phyloP scores from a whole-genome alignment of 2,329 filamentous ascomycete genomes.

The Ustilaginoidea virens region DNA sequence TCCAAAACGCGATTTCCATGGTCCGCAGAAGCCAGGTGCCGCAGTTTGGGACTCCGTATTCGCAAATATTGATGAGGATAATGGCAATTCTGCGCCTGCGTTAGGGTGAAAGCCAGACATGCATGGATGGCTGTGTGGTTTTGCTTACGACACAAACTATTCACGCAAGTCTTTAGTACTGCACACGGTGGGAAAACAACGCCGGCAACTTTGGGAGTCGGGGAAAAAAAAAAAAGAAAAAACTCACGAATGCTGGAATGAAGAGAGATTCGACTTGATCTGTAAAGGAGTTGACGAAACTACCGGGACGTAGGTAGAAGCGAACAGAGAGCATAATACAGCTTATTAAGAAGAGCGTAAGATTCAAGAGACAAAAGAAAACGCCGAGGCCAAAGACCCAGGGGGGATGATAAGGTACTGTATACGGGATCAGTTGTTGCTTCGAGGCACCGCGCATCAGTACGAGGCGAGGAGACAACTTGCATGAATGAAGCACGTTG shows the following conservation, averaged over 20 bases:
- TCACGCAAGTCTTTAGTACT: too few species aligned
- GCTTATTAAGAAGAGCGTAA: conserved; percentile 47
- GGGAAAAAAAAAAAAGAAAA: too few species aligned
- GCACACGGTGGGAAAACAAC: too few species aligned
- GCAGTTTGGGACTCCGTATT: conserved; percentile 52
- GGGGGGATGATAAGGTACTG: conserved; percentile 15
- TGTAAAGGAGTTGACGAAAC: conserved; percentile 54
- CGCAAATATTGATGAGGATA: conserved; percentile 61
- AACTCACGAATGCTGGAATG: conserved; percentile 45
- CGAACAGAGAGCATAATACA: conserved; percentile 48
- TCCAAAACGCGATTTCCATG: conserved; percentile 59
- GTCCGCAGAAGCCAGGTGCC: conserved; percentile 44
- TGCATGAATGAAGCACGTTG: conserved; percentile 30
- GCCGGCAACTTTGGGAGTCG: too few species aligned
- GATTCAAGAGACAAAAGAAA: conserved; percentile 47
- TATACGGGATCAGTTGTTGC: too few species aligned
- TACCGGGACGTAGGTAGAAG: conserved; percentile 55
- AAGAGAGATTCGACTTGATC: conserved; percentile 71
- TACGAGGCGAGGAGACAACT: too few species aligned
- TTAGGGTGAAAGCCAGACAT: neutral
- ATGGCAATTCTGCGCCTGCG: conserved; percentile 37
- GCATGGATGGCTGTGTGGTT: neutral
- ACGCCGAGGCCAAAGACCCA: conserved; percentile 45
- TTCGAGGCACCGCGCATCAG: too few species aligned
- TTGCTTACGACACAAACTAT: conserved; percentile 29